These are phyloP conservation scores for Ustilago loliicola DNA, from an alignment of 1,284 basidiomycete species.

Conservation along the genomic window DNA sequence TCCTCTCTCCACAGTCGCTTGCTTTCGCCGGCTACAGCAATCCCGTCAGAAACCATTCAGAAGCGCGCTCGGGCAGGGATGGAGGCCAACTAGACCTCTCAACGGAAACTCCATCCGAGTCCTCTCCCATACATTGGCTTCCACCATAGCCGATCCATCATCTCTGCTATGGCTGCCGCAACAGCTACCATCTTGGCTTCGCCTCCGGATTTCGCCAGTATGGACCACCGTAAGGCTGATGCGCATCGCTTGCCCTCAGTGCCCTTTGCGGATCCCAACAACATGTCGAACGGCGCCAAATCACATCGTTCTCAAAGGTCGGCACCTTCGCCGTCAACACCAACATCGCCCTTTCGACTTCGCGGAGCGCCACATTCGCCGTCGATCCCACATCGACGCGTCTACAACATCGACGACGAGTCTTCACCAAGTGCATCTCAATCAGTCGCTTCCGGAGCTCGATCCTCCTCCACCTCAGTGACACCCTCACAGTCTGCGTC, in stretches of 20 bases:
- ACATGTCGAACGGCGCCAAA: slow-evolving; percentile 6
- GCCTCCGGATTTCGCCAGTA: slow-evolving; percentile 37
- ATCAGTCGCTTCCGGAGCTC: slow-evolving; percentile 9
- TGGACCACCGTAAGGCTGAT: slow-evolving; percentile 37
- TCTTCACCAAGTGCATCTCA: slow-evolving; percentile 7
- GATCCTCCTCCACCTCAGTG: slow-evolving; percentile 20
- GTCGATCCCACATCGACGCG: slow-evolving; percentile 36
- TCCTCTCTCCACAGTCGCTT: neutral
- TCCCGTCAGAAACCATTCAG: neutral
- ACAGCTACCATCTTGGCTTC: slow-evolving; percentile 41
- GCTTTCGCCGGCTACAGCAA: slow-evolving; percentile 1
- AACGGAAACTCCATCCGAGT: slow-evolving; percentile 1
- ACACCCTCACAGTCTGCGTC: slow-evolving; percentile 34
- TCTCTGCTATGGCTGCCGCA: slow-evolving; percentile 36
- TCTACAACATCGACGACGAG: slow-evolving; percentile 44
- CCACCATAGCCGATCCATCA: neutral
- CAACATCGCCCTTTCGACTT: slow-evolving; percentile 26
- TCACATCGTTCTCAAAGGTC: slow-evolving; percentile 32
- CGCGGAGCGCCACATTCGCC: slow-evolving; percentile 26
- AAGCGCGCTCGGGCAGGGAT: slow-evolving; percentile 22
- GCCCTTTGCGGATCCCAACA: slow-evolving; percentile 14
- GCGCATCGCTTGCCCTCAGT: slow-evolving; percentile 25
- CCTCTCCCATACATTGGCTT: neutral
- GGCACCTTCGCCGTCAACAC: slow-evolving; percentile 32
- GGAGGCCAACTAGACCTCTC: slow-evolving; percentile 20